Conservation (phyloP, 1,284 basidiomycete species). For the Moesziomyces sp. region DNA sequence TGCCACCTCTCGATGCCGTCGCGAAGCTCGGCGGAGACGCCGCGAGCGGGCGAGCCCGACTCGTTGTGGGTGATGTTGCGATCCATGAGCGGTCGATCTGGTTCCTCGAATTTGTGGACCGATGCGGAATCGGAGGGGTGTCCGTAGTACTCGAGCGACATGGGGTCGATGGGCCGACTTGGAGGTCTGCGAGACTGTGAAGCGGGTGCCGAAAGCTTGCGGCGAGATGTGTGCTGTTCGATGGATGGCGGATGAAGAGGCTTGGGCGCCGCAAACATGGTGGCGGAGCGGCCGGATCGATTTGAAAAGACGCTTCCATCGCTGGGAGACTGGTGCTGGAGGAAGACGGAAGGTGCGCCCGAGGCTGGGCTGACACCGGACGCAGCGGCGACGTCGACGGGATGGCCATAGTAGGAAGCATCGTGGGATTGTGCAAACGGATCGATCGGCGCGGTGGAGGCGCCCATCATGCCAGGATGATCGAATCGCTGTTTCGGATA, state of each 20-base stretch:
- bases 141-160: conserved; percentile 50
- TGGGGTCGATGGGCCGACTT: conserved; percentile 32
- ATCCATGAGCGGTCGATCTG: conserved; percentile 8
- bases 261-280: conserved; percentile 24
- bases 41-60: conserved; percentile 5
- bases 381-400: conserved; percentile 1
- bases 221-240: conserved; percentile 16
- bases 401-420: conserved; percentile 34
- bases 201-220: conserved; percentile 20
- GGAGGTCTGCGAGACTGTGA: conserved; percentile 6
- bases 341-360: conserved; percentile 19
- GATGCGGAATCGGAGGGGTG: conserved; percentile 29
- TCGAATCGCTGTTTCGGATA: conserved; percentile 17
- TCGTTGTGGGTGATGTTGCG: conserved; percentile 8
- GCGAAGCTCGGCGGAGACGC: conserved; percentile 40
- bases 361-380: conserved; percentile 9
- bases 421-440: conserved; percentile 31
- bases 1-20: conserved; percentile 51
- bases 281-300: conserved; percentile 26
- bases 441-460: conserved; percentile 6
- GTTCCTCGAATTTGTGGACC: conserved; percentile 14
- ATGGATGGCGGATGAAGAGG: conserved; percentile 11
- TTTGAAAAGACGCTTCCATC: conserved; percentile 32
- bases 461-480: conserved; percentile 10
- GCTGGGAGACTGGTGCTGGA: conserved; percentile 45